These are phyloP conservation scores for Dacryopinax primogenitus DNA, from an alignment of 768 basidiomycete species.

Conservation along the genomic window DNA sequence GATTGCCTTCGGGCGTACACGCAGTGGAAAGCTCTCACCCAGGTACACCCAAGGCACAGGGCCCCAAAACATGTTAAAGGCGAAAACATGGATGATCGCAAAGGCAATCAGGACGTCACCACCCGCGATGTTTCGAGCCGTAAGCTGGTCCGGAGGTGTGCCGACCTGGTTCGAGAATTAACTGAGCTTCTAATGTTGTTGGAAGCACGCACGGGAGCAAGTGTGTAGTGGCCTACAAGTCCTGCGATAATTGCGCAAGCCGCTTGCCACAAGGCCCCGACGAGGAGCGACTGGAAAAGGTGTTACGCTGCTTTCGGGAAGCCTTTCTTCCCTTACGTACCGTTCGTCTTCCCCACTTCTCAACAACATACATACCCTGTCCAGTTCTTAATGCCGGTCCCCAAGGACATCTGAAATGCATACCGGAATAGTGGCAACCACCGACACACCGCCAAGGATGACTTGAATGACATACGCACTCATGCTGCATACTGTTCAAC, in stretches of 20 bases:
- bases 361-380: slow-evolving; percentile 50
- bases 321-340: no score
- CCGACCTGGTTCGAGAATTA: slow-evolving; percentile 18
- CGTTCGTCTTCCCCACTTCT: slow-evolving; percentile 58
- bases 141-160: slow-evolving; percentile 38
- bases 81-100: slow-evolving; percentile 62
- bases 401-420: neutral
- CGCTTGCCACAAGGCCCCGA: slow-evolving; percentile 49
- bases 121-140: slow-evolving; percentile 44
- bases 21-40: slow-evolving; percentile 69
- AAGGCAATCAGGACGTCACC: slow-evolving; percentile 61
- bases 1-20: slow-evolving; percentile 64
- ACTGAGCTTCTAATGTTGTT: neutral
- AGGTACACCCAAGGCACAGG: slow-evolving; percentile 59
- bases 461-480: slow-evolving; percentile 62
- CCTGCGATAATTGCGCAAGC: slow-evolving; percentile 35
- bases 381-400: neutral
- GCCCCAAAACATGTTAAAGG: slow-evolving; percentile 64
- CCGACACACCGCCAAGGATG: slow-evolving; percentile 61
- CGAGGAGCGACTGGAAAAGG: slow-evolving; percentile 42
- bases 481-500: slow-evolving; percentile 29
- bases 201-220: slow-evolving; percentile 33
- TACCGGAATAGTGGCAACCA: slow-evolving; percentile 52
- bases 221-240: slow-evolving; percentile 54
- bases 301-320: neutral